Evolutionary conservation across 2,329 filamentous ascomycete genomes (phyloP), one percentile per base, ranked within the genome.

Genomic region (Exophiala sp.): DNA sequence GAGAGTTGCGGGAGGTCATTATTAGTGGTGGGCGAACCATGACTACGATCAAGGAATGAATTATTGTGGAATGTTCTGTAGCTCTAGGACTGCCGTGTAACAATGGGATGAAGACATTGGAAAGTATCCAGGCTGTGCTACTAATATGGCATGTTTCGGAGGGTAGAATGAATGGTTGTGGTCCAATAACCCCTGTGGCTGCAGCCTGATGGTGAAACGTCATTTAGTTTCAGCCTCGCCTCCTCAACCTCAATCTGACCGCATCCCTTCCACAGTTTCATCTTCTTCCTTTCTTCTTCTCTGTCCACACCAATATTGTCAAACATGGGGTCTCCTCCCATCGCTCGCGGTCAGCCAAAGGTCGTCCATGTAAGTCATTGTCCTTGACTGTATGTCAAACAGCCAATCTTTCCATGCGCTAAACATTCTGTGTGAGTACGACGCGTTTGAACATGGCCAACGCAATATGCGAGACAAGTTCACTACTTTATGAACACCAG

Each of bases 401-500:
- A 40, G 7, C 21, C 40, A 45, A 48, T 50, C 40, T 54, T 34
- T 24, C 43, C 19, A 24, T 47, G 23, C 39, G 23, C 42, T 30
- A 41, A 24, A 16, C 29, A 37, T 22, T 19, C 19, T 41, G 38
- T 21, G 8, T 37, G 19, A n/a, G n/a, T n/a, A n/a, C 10, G 38
- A 16, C 38, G 19, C 13, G 38, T 13, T 23, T 23, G 22, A 24
- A 24, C 10, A 41, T n/a, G 38, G 7, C 22, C 38, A 24, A 41
- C 22, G 38, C 34, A 16, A 8, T 16, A 18, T 3, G 34, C 41
- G 23, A 38, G 23, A 19, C 14, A 14, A 9, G 23, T 29, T 6
- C 19, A 41, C 19, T 34, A 29, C 29, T 46, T 53, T 48, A 53
- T 53, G 46, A 48, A 37, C 21, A 53, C 41, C 14, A 39, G 45